phyloP scores from a whole-genome alignment of 805 yeast species.

The Blastobotrys peoriensis region DNA sequence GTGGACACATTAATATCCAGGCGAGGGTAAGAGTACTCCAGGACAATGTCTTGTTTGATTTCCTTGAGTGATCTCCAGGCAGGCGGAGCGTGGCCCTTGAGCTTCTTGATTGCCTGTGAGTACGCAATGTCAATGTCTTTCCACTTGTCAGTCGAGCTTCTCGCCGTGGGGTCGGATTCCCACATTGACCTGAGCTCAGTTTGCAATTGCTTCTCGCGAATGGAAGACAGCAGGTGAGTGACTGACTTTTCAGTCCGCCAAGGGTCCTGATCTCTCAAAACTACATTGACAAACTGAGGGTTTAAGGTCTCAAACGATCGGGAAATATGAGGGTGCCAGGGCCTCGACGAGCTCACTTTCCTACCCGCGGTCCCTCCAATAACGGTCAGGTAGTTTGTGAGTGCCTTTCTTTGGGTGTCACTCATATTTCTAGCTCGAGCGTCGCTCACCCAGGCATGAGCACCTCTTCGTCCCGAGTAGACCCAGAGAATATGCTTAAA shows the following conservation, averaged over 20 bases:
- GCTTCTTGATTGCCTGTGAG: constrained; percentile 30
- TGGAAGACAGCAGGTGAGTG: constrained; percentile 48
- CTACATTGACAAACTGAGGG: constrained; percentile 54
- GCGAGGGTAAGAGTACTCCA: constrained; percentile 81
- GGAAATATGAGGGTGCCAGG: constrained; percentile 78
- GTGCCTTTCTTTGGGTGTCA: constrained; percentile 68
- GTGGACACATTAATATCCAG: constrained; percentile 89
- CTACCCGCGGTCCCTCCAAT: constrained; percentile 41
- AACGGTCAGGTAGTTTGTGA: constrained; percentile 80
- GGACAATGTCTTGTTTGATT: constrained; percentile 74
- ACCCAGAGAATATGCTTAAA: constrained; percentile 87
- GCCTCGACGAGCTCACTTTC: constrained; percentile 57
- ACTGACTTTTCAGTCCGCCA: constrained; percentile 61
- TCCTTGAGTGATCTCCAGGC: constrained; percentile 31
- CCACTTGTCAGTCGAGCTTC: constrained; percentile 71
- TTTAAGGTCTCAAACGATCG: constrained; percentile 67
- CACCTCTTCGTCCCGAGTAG: constrained; percentile 97
- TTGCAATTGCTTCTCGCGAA: constrained; percentile 37
- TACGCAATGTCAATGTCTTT: constrained; percentile 51
- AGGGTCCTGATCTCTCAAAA: constrained; percentile 80
- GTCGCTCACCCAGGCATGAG: constrained; percentile 97
- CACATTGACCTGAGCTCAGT: constrained; percentile 53
- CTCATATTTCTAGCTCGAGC: constrained; percentile 66
- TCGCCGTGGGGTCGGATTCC: constrained; percentile 45
- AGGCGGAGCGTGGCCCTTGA: constrained; percentile 43